Percentiles rank a stretch among this genome's conserved stretches.
Conservation (phyloP, 78 protist genomes). For the Bodo saltans region DNA sequence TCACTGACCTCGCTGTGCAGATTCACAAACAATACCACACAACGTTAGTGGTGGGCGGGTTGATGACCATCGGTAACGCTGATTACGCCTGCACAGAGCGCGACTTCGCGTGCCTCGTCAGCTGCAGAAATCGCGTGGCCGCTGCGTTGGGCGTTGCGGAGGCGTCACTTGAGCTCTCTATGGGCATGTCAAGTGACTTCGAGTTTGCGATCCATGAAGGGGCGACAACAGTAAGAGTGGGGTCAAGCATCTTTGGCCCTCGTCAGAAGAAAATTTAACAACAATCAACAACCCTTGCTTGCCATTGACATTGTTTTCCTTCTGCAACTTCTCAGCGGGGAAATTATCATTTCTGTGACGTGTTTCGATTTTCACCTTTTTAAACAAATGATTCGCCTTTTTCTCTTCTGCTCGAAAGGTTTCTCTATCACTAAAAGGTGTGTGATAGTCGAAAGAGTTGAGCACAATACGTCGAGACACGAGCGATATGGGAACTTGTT, state of each 20-base stretch:
- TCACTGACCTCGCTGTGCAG: conserved; percentile 1
- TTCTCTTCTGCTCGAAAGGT: too few relatives aligned
- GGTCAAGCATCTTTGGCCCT: conserved; percentile 64
- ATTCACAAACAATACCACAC: conserved; percentile 9
- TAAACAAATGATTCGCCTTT: too few relatives aligned
- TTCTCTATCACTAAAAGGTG: too few relatives aligned
- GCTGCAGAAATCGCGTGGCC: background rate
- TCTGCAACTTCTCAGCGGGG: too few relatives aligned
- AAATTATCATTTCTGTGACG: too few relatives aligned
- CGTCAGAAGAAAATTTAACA: too few relatives aligned
- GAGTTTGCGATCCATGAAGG: conserved; percentile 48
- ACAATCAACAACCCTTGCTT: too few relatives aligned
- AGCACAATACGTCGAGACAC: too few relatives aligned
- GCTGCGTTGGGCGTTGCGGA: background rate
- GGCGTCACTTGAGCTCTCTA: conserved; percentile 19
- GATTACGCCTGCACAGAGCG: background rate
- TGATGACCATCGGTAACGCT: conserved; percentile 76
- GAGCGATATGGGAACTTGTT: too few relatives aligned
- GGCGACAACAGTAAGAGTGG: conserved; percentile 62
- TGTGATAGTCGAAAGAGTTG: too few relatives aligned
- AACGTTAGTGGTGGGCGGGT: conserved; percentile 44
- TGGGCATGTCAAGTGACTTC: conserved; percentile 79
- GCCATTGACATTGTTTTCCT: too few relatives aligned
- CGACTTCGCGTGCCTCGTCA: background rate
- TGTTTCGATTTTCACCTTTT: too few relatives aligned